These are phyloP conservation scores for Citrus trifoliata DNA, from an alignment of 345 rosid genomes.

Conservation along the genomic window DNA sequence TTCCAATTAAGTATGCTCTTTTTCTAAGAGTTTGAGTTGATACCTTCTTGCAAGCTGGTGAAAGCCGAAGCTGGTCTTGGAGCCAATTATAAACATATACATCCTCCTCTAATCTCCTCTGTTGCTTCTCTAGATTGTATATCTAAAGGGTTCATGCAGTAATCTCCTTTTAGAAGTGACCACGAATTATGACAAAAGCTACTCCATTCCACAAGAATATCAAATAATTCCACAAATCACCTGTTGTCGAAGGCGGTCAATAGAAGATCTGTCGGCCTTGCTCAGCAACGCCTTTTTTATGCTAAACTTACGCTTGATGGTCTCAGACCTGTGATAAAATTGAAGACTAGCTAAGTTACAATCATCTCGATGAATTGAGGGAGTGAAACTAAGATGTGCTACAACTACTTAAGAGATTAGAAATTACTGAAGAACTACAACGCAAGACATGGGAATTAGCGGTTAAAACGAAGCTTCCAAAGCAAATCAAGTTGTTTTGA, in stretches of 20 bases:
- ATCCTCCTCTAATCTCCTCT: constrained; percentile 85
- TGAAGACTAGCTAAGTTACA: not conserved
- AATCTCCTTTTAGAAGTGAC: constrained; percentile 9
- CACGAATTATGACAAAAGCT: constrained; percentile 6
- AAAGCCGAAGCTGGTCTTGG: constrained; percentile 80
- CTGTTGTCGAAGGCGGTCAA: constrained; percentile 82
- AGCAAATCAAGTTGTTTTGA: not conserved
- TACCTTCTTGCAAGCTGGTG: constrained; percentile 94
- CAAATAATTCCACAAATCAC: constrained; percentile 35
- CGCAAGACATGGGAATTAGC: not conserved
- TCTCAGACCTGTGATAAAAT: constrained; percentile 55
- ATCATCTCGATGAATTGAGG: not conserved
- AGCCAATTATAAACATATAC: constrained; percentile 91
- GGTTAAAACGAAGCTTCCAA: not conserved
- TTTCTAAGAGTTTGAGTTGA: not conserved
- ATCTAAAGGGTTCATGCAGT: constrained; percentile 39
- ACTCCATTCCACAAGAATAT: constrained; percentile 2
- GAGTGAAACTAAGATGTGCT: not conserved
- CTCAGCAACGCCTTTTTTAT: constrained; percentile 75
- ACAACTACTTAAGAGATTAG: not conserved
- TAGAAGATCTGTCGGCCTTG: constrained; percentile 85
- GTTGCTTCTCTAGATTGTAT: constrained; percentile 77
- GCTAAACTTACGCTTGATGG: constrained; percentile 72
- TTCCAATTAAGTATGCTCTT: not conserved
- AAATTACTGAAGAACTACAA: not conserved